Evolutionary conservation across 495 filamentous ascomycete genomes (phyloP), one percentile per base, ranked within the genome.

Genomic region (Aspergillus bridgeri): DNA sequence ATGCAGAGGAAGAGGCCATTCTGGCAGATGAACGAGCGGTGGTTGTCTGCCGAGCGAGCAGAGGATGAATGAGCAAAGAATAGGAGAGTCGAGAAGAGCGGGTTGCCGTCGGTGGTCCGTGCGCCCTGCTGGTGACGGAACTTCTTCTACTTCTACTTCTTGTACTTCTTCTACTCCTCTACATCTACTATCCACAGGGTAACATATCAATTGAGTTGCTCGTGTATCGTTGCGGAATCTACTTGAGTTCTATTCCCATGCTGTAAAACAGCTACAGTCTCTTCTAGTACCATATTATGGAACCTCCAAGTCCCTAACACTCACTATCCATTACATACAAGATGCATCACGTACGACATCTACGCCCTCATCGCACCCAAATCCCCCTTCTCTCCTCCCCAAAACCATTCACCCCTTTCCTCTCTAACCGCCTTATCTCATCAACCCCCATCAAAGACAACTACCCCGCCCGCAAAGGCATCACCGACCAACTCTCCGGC

Each of bases 401-500:
- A 23, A 24, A 25, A 52, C 46, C 55, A 57, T 56, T 46, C 49
- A 25, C 54, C 51, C 49, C 42, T 70, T 8, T 60, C 57, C 3
- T 56, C 60, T n/a, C 44, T 7, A 29, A 6, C 33, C 33, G 33
- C 13, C 1, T 1, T 4, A 38, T 38, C 33, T 38, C 33, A 15
- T 38, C 9, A 2, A 38, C 33, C 33, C 33, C 33, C 9, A 38
- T 38, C 6, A 38, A 38, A 38, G 33, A 38, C 33, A 38, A 38
- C 33, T 38, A 42, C 7, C 21, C 47, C 15, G 38, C 44, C 44
- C 23, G 42, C 33, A 18, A 38, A 2, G 21, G 21, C 38, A 18
- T 62, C 42, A 54, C 66, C 23, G 59, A 54, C 17, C 65, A 71
- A 19, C 72, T 83, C 29, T 51, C 63, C 17, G 73, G 72, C 38